Evolutionary conservation across 106 monocot genomes (phyloP).

Genomic region (Alisma plantagoaquatica): DNA sequence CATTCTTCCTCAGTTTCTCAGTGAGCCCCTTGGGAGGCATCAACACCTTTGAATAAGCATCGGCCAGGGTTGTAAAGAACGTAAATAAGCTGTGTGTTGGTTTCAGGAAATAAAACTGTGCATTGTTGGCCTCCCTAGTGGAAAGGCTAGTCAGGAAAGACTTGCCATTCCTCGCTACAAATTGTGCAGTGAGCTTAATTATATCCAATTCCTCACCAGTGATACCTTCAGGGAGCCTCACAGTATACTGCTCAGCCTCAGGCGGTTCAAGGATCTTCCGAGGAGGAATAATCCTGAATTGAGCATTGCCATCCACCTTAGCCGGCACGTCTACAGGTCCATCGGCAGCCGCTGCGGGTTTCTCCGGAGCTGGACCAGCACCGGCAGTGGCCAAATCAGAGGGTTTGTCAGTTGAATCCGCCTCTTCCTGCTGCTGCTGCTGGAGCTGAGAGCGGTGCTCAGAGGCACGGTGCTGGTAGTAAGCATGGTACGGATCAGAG

Average conservation of each 20-base stretch:
- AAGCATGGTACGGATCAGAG: constrained; percentile 85
- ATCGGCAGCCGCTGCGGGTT: neutral
- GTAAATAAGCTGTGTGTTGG: constrained; percentile 98
- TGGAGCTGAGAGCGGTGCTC: constrained; percentile 53
- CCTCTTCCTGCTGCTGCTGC: constrained; percentile 9
- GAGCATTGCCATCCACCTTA: constrained; percentile 33
- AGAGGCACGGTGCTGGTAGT: constrained; percentile 79
- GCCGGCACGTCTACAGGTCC: constrained; percentile 8
- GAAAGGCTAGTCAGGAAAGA: constrained; percentile 55
- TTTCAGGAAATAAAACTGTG: constrained; percentile 82
- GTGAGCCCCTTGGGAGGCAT: constrained; percentile 66
- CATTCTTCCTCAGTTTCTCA: constrained; percentile 41
- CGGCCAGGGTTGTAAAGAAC: constrained; percentile 82
- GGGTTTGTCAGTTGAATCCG: constrained; percentile 2
- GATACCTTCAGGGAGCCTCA: constrained; percentile 81
- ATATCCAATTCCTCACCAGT: constrained; percentile 94
- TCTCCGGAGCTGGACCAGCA: neutral
- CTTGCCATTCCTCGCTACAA: constrained; percentile 86
- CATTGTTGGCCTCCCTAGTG: constrained; percentile 52
- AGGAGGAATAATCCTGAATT: constrained; percentile 32
- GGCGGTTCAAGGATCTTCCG: constrained; percentile 72
- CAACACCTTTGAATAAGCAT: constrained; percentile 89
- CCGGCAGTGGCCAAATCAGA: constrained; percentile 1
- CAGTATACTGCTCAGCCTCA: constrained; percentile 80
- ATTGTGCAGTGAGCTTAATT: constrained; percentile 94